Evolutionary conservation across 176 grass and related monocot species (phyloP).

Genomic region (Oryza officinalis): DNA sequence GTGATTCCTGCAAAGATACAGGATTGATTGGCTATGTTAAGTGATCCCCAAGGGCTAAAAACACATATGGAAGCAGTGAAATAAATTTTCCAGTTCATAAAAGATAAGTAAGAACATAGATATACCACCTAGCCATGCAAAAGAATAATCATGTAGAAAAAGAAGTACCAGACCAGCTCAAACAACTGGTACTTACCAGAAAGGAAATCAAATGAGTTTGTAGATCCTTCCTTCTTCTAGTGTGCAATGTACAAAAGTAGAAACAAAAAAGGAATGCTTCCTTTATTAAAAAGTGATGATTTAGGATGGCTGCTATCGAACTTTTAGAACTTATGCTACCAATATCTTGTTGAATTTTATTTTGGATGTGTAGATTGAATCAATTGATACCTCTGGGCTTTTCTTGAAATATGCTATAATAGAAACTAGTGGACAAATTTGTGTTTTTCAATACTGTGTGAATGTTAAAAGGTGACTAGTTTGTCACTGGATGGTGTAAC

Average conservation of each 20-base stretch:
- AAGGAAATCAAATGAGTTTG: neutral
- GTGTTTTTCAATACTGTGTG: neutral
- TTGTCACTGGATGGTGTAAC: neutral
- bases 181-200: neutral
- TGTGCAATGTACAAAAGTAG: neutral
- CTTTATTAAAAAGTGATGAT: neutral
- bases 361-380: neutral
- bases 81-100: neutral
- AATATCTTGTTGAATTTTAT: neutral
- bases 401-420: neutral
- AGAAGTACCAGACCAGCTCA: neutral
- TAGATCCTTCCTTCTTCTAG: neutral
- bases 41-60: neutral
- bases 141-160: neutral
- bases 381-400: neutral
- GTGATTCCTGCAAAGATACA: constrained; percentile 59
- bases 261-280: neutral
- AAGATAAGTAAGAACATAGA: neutral
- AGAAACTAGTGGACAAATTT: neutral
- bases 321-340: neutral
- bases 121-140: neutral
- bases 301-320: neutral
- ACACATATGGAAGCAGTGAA: neutral
- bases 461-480: neutral
- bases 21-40: neutral